phyloP scores from a whole-genome alignment of 176 grass and related monocot genomes.

The Tillandsia fasciculata region DNA sequence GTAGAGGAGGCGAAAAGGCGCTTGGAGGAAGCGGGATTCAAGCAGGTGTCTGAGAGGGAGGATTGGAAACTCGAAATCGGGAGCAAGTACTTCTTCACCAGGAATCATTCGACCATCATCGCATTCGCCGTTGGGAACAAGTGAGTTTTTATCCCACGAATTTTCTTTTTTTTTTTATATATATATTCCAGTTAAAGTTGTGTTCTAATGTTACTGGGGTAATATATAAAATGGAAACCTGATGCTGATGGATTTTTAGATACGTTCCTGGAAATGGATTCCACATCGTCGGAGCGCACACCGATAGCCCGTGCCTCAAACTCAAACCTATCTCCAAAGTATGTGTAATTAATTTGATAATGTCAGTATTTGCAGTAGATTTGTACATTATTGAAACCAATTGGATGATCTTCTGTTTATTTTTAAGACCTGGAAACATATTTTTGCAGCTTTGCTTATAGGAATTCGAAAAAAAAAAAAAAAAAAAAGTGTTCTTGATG shows the following conservation, averaged over 20 bases:
- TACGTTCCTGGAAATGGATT: constrained; percentile 87
- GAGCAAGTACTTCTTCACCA: constrained; percentile 87
- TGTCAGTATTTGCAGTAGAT: constrained; percentile 1
- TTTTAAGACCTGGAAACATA: no score
- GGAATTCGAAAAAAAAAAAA: background rate
- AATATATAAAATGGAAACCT: constrained; percentile 4
- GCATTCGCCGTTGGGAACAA: constrained; percentile 82
- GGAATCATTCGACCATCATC: constrained; percentile 82
- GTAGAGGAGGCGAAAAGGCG: constrained; percentile 60
- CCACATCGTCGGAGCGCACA: constrained; percentile 77
- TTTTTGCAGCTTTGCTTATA: background rate
- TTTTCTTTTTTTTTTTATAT: background rate
- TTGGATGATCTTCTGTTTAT: no score
- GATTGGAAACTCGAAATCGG: constrained; percentile 69
- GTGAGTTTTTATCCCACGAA: constrained; percentile 24
- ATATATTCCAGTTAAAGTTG: constrained; percentile 3
- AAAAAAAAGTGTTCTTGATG: background rate
- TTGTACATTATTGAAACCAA: background rate
- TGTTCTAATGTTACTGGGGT: constrained; percentile 1
- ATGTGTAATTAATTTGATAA: constrained; percentile 21
- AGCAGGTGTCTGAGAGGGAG: constrained; percentile 72
- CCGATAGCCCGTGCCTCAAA: constrained; percentile 93
- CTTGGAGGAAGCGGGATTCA: constrained; percentile 64
- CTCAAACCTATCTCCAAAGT: constrained; percentile 88
- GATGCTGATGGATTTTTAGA: constrained; percentile 29